phyloP scores from a whole-genome alignment of 371 early-diverging fungal species.

The Mortierella sp. region DNA sequence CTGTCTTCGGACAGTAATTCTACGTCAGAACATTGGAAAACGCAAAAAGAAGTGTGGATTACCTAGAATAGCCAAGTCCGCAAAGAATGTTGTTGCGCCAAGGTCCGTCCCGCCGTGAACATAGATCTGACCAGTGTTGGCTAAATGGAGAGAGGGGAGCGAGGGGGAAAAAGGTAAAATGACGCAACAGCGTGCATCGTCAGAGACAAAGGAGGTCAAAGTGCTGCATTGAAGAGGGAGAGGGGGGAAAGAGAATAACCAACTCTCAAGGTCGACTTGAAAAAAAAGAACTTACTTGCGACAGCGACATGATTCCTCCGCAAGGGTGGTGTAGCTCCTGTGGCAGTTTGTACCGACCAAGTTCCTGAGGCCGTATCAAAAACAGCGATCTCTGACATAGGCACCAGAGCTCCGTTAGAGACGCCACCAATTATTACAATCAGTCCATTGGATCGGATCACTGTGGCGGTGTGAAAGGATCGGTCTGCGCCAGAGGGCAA shows the following conservation, averaged over 20 bases:
- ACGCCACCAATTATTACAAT: slow-evolving; percentile 51
- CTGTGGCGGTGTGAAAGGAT: slow-evolving; percentile 39
- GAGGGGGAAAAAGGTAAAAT: background rate
- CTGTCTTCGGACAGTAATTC: background rate
- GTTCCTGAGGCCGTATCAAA: slow-evolving; percentile 39
- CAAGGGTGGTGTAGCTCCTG: slow-evolving; percentile 46
- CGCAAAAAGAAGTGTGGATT: background rate
- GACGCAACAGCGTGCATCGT: slow-evolving; percentile 14
- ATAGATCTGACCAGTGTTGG: slow-evolving; percentile 43
- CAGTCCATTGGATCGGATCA: slow-evolving; percentile 46
- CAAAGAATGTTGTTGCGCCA: slow-evolving; percentile 34
- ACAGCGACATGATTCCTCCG: slow-evolving; percentile 48
- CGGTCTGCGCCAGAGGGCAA: slow-evolving; percentile 19
- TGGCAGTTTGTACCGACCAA: slow-evolving; percentile 55
- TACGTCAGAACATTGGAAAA: background rate
- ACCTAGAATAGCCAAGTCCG: slow-evolving; percentile 54
- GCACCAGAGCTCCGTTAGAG: slow-evolving; percentile 28
- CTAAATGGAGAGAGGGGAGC: slow-evolving; percentile 9
- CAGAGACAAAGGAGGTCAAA: background rate
- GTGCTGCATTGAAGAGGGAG: background rate
- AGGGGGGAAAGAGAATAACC: slow-evolving; percentile 11
- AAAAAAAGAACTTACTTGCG: slow-evolving; percentile 32
- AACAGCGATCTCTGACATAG: slow-evolving; percentile 49
- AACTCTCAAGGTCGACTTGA: background rate
- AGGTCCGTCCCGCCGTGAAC: slow-evolving; percentile 54